Conservation (phyloP, 805 yeast genomes). For the Cyberlindnera misumaiensis region DNA sequence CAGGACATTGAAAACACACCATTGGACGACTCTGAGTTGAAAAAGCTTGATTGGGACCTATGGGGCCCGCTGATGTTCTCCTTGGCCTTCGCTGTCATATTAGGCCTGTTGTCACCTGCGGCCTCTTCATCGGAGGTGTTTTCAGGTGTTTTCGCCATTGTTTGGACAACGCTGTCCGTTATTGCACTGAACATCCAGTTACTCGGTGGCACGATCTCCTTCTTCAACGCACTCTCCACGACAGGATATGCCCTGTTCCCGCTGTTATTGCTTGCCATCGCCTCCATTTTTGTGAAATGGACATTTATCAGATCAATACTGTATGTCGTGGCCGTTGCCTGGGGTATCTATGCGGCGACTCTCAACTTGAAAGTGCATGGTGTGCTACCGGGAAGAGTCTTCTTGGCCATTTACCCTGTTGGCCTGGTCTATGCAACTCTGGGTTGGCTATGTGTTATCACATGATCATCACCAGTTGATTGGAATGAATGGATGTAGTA, state of each 20-base stretch:
- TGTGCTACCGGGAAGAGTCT: slow-evolving; percentile 52
- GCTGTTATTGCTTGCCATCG: slow-evolving; percentile 43
- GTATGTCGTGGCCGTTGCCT: slow-evolving; percentile 39
- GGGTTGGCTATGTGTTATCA: slow-evolving; percentile 62
- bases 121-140: slow-evolving; percentile 45
- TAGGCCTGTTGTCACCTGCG: slow-evolving; percentile 25
- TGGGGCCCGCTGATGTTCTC: slow-evolving; percentile 72
- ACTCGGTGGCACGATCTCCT: slow-evolving; percentile 54
- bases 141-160: slow-evolving; percentile 55
- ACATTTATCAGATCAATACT: slow-evolving; percentile 43
- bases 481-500: not conserved
- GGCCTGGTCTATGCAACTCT: slow-evolving; percentile 54
- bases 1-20: slow-evolving; percentile 19
- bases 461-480: slow-evolving; percentile 28
- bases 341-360: slow-evolving; percentile 62
- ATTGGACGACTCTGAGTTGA: slow-evolving; percentile 19
- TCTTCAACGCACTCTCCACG: slow-evolving; percentile 61
- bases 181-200: slow-evolving; percentile 62
- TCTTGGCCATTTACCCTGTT: slow-evolving; percentile 61
- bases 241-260: slow-evolving; percentile 70
- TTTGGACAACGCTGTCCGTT: slow-evolving; percentile 56
- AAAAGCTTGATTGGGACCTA: slow-evolving; percentile 48
- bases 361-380: slow-evolving; percentile 57
- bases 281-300: slow-evolving; percentile 42
- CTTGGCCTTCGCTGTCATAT: slow-evolving; percentile 44